A percentile compares a stretch with the other conserved stretches of the same genome.
These are phyloP conservation scores for Pseudogymnoascus sp. DNA, from an alignment of 2,329 filamentous ascomycete species.

Conservation along the genomic window DNA sequence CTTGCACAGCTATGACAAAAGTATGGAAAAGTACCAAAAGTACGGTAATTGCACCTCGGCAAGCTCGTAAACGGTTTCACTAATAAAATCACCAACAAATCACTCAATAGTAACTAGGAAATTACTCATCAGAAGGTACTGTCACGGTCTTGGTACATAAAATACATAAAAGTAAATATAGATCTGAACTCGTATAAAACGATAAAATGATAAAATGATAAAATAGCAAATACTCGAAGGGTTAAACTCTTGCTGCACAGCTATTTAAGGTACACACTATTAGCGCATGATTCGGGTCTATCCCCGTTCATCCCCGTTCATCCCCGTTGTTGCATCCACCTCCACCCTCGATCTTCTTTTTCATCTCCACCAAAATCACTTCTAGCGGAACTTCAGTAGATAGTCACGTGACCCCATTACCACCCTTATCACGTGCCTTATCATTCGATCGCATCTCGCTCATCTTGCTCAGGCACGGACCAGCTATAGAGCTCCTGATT, in stretches of 20 bases:
- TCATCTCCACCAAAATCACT: neutral
- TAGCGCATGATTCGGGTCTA: neutral
- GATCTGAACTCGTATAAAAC: neutral
- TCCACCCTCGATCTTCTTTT: neutral
- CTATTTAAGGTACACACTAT: neutral
- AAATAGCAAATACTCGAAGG: neutral
- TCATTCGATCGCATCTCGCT: neutral
- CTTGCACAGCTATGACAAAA: neutral
- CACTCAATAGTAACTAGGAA: too few relatives aligned
- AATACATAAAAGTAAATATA: neutral
- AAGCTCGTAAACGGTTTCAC: constrained; percentile 3
- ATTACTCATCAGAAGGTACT: neutral
- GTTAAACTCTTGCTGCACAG: too few relatives aligned
- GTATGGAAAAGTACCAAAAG: neutral
- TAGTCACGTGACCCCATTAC: neutral
- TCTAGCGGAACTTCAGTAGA: neutral
- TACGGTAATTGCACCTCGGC: neutral
- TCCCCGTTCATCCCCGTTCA: neutral
- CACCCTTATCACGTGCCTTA: neutral
- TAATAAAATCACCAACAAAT: neutral
- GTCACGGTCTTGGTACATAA: neutral
- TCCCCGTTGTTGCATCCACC: neutral
- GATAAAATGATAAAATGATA: neutral
- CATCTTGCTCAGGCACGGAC: neutral
- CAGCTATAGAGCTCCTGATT: neutral